Evolutionary conservation across 139 green algal genomes (phyloP).

Genomic region (Chlamydomonas sp.): DNA sequence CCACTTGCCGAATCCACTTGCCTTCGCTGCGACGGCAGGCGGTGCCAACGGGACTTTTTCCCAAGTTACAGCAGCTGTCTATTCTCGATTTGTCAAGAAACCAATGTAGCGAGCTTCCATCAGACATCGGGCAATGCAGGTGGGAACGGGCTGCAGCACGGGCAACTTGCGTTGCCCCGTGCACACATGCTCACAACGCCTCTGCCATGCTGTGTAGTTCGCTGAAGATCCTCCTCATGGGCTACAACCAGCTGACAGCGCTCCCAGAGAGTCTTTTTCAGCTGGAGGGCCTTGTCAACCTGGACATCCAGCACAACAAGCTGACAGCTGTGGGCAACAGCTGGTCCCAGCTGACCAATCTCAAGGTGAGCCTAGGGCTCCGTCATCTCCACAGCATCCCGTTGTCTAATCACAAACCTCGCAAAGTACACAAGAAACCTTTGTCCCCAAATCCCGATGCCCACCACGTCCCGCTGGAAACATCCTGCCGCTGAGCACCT

Average conservation of each 20-base stretch:
- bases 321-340: background rate
- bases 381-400: background rate
- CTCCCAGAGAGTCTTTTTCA: background rate
- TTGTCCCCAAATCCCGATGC: background rate
- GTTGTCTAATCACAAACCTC: background rate
- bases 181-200: background rate
- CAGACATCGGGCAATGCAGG: conserved; percentile 28
- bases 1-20: background rate
- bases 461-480: background rate
- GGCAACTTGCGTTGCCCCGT: no score
- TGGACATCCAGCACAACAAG: conserved; percentile 25
- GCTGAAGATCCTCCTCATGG: background rate
- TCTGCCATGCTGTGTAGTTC: background rate
- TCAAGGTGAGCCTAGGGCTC: background rate
- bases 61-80: background rate
- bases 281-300: background rate
- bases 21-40: background rate
- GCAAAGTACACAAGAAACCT: background rate
- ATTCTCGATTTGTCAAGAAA: conserved; percentile 24
- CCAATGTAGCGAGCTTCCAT: background rate
- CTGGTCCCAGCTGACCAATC: conserved; percentile 6
- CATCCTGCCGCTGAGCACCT: background rate
- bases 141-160: background rate
- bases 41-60: conserved; percentile 20
- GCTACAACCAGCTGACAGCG: background rate